Conservation (phyloP, 2,329 filamentous ascomycete genomes). For the Diaporthe ilicicola region DNA sequence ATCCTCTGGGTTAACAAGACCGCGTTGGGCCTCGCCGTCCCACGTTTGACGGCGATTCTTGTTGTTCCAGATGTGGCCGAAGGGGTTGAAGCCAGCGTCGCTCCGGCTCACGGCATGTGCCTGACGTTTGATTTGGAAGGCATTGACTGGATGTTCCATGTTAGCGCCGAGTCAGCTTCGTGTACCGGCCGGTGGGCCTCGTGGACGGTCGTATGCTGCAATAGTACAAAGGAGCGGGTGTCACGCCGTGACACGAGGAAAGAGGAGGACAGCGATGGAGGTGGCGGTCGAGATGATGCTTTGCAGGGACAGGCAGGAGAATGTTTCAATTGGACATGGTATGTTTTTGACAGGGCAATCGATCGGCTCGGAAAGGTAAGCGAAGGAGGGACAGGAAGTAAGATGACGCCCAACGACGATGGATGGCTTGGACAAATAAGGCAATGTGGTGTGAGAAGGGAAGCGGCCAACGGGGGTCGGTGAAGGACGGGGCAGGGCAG, state of each 20-base stretch:
- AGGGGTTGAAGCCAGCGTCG: slow-evolving; percentile 50
- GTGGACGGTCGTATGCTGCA: slow-evolving; percentile 8
- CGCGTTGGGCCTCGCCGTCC: slow-evolving; percentile 46
- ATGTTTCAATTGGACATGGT: slow-evolving; percentile 23
- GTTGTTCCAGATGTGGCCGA: slow-evolving; percentile 51
- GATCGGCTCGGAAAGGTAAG: slow-evolving; percentile 8
- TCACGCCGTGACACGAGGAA: not conserved
- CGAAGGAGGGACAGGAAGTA: slow-evolving; percentile 8
- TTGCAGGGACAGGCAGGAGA: not conserved
- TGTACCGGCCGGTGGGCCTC: slow-evolving; percentile 8
- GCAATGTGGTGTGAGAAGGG: not conserved
- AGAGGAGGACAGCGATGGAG: not conserved
- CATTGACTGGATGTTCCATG: slow-evolving; percentile 51
- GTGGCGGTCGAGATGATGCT: not conserved
- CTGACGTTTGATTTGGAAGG: slow-evolving; percentile 52
- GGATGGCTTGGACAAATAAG: slow-evolving; percentile 3
- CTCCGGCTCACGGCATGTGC: slow-evolving; percentile 54
- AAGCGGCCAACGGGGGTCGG: not conserved
- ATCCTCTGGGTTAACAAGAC: slow-evolving; percentile 32
- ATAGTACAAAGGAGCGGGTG: slow-evolving; percentile 10
- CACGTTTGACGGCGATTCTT: slow-evolving; percentile 44
- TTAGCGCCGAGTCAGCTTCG: slow-evolving; percentile 22
- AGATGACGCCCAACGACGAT: slow-evolving; percentile 10
- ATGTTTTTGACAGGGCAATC: not conserved
- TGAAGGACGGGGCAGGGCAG: not conserved